Evolutionary conservation across 2,329 filamentous ascomycete genomes (phyloP).

Genomic region (Ophiocordyceps camponoti-saundersi): DNA sequence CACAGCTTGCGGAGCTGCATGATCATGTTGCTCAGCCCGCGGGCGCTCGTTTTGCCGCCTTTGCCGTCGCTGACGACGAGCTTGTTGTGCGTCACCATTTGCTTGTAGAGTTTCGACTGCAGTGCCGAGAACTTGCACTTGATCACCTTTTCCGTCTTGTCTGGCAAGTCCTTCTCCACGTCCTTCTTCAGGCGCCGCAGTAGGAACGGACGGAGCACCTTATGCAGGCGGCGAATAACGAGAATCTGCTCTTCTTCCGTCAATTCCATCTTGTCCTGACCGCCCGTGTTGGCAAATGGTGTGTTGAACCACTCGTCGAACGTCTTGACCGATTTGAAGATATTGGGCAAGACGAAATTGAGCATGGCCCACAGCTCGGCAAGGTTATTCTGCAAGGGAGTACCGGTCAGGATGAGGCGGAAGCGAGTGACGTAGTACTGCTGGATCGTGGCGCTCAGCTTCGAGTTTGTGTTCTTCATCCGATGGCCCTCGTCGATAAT

Average conservation of each 20-base stretch:
- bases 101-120: constrained; percentile 88
- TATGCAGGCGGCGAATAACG: constrained; percentile 94
- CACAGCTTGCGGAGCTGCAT: constrained; percentile 98
- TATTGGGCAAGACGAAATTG: constrained; percentile 94
- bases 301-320: constrained; percentile 99
- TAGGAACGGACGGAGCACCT: constrained; percentile 92
- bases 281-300: constrained; percentile 93
- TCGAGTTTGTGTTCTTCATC: constrained; percentile 98
- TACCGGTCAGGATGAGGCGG: constrained; percentile 92
- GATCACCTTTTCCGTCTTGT: constrained; percentile 98
- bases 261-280: constrained; percentile 96
- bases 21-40: constrained; percentile 97
- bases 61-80: constrained; percentile 90
- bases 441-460: constrained; percentile 86
- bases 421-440: constrained; percentile 91
- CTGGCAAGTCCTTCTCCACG: constrained; percentile 94
- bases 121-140: constrained; percentile 97
- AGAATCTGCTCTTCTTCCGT: constrained; percentile 99
- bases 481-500: constrained; percentile 98
- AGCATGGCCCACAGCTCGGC: constrained; percentile 94
- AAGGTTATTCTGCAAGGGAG: constrained; percentile 91
- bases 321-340: constrained; percentile 97
- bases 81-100: constrained; percentile 91
- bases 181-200: constrained; percentile 98
- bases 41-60: constrained; percentile 83